phyloP scores from a whole-genome alignment of 768 basidiomycete genomes.

The Boletus barrowsii region DNA sequence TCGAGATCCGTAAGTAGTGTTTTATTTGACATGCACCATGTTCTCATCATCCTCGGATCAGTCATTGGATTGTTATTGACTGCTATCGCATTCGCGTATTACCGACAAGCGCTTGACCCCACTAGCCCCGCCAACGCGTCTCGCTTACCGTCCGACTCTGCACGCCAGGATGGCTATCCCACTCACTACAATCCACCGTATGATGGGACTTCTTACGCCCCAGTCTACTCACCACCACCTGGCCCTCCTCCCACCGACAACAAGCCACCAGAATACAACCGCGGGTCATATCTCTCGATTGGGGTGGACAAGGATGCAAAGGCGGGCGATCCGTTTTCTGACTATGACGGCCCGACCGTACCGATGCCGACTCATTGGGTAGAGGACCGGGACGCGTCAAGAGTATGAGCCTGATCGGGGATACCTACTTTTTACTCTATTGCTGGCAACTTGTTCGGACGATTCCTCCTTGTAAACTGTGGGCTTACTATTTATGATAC shows the following conservation, averaged over 20 bases:
- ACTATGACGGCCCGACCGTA: conserved; percentile 40
- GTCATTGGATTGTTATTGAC: conserved; percentile 62
- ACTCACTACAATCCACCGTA: conserved; percentile 63
- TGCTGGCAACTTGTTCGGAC: background rate
- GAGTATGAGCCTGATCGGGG: conserved; percentile 2
- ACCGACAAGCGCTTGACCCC: conserved; percentile 74
- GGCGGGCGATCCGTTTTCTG: conserved; percentile 55
- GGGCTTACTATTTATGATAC: background rate
- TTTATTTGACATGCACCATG: too few species aligned
- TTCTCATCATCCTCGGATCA: conserved; percentile 23
- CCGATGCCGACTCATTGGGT: conserved; percentile 35
- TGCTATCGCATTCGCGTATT: conserved; percentile 65
- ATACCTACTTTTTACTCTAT: background rate
- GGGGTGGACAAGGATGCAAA: conserved; percentile 31
- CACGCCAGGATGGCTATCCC: conserved; percentile 40
- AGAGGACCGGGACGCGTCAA: conserved; percentile 42
- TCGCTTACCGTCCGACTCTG: conserved; percentile 40
- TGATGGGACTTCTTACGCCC: conserved; percentile 27
- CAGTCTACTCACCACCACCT: conserved; percentile 47
- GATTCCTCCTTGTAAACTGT: background rate
- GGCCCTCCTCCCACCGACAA: conserved; percentile 46
- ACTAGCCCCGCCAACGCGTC: conserved; percentile 48
- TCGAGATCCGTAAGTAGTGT: conserved; percentile 50
- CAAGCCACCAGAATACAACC: conserved; percentile 53
- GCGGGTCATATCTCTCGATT: conserved; percentile 29